Conservation (phyloP, 1,284 basidiomycete genomes). For the Porphyrellus sp. region DNA sequence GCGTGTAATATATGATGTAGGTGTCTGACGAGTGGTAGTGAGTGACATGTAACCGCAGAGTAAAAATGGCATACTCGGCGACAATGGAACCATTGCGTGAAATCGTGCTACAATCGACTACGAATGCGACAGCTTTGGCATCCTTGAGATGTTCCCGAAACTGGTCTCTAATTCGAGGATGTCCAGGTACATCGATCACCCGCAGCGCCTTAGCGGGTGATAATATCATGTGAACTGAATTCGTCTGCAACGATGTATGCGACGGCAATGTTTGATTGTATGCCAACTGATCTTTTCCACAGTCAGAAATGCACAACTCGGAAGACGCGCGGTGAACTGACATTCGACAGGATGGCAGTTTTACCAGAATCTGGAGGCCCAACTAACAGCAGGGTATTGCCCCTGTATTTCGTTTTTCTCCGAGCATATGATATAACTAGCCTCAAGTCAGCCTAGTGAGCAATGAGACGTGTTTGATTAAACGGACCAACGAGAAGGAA, state of each 20-base stretch:
- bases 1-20: slow-evolving; percentile 67
- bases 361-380: slow-evolving; percentile 74
- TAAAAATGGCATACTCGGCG: slow-evolving; percentile 58
- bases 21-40: slow-evolving; percentile 46
- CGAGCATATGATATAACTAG: slow-evolving; percentile 42
- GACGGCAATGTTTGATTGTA: slow-evolving; percentile 62
- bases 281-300: slow-evolving; percentile 47
- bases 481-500: slow-evolving; percentile 28
- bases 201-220: slow-evolving; percentile 43
- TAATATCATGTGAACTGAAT: slow-evolving; percentile 48
- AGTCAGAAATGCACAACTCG: slow-evolving; percentile 30
- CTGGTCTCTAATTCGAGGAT: slow-evolving; percentile 70
- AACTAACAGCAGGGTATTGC: slow-evolving; percentile 60
- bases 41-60: not conserved
- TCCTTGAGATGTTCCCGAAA: slow-evolving; percentile 60
- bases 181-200: slow-evolving; percentile 73
- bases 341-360: slow-evolving; percentile 61
- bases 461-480: not conserved
- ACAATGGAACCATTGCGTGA: slow-evolving; percentile 68
- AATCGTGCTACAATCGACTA: slow-evolving; percentile 71
- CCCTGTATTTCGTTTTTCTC: slow-evolving; percentile 45
- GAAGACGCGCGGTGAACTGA: slow-evolving; percentile 31
- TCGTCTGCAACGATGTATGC: slow-evolving; percentile 72
- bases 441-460: slow-evolving; percentile 16
- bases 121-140: slow-evolving; percentile 66